Conservation (phyloP, 352 stramenopile species). For the Vaucheria bursata region DNA sequence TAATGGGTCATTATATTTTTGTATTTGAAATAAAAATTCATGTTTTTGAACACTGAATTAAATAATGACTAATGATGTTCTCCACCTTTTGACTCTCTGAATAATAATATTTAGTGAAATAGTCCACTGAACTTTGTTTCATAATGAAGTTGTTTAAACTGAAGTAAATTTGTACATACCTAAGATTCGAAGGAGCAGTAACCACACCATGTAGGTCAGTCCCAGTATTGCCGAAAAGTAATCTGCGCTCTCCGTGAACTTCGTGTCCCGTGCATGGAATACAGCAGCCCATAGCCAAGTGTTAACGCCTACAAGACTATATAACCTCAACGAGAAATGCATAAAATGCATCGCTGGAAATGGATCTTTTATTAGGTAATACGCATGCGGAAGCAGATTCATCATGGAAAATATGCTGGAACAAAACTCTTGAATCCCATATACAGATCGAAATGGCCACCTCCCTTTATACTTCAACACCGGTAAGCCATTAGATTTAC, state of each 20-base stretch:
- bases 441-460: conserved; percentile 47
- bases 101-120: no score
- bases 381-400: conserved; percentile 41
- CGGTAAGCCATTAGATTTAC: background rate
- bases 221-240: conserved; percentile 44
- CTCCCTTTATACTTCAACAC: conserved; percentile 46
- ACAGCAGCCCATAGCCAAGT: conserved; percentile 44
- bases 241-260: conserved; percentile 39
- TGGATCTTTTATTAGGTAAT: conserved; percentile 25
- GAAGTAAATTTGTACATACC: no score
- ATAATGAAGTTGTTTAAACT: no score
- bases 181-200: background rate
- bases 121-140: no score
- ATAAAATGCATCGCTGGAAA: conserved; percentile 37
- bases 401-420: conserved; percentile 27
- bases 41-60: no score
- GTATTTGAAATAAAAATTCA: no score
- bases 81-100: no score
- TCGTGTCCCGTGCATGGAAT: conserved; percentile 40
- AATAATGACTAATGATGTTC: no score
- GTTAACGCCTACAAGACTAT: conserved; percentile 43
- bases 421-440: conserved; percentile 41
- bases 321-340: conserved; percentile 23
- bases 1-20: no score
- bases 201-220: conserved; percentile 21